Evolutionary conservation across 2,329 filamentous ascomycete genomes (phyloP), one percentile per base, ranked within the genome.

Genomic region (Aspergillus calidoustus): DNA sequence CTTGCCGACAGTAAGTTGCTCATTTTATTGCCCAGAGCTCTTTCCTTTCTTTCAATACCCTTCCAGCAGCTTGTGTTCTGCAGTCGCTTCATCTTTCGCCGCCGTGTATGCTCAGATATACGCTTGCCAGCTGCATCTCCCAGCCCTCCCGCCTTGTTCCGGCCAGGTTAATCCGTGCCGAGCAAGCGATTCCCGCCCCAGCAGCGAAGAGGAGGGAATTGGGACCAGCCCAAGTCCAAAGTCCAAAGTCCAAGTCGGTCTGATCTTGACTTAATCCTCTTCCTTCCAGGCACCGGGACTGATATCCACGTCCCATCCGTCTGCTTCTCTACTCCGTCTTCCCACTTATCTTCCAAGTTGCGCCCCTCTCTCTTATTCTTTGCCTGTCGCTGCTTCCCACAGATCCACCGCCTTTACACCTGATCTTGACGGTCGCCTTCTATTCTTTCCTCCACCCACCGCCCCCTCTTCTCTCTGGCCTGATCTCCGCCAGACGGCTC

Each of bases 151-250:
- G 64, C 64, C 67, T 64, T 55, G 59, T 62, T 72, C 70, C 67
- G 69, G 55, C 3, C 57, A 64, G 57, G 70, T 71, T 76, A 66
- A 72, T 76, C 74, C 73, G 73, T 31, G 69, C 73, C 74, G 74
- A 74, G 71, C 74, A 76, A 76, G 74, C 73, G 73, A 76, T 70
- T 71, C 69, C 69, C 71, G 71, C 69, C 68, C 11, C 70, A 69
- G 65, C 64, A 59, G 64, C 44, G 51, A 58, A 49, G 51, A 54
- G 44, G 47, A 51, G 48, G 54, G 55, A 50, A 65, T 59, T 57
- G 59, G 68, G 38, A 44, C 30, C 56, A 59, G 49, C 43, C 49
- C 50, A 38, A 53, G 50, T 41, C 50, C 50, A 53, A 64, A 59
- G 50, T 52, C 47, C 55, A 28, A 50, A 49, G 44, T 57, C 30